Percentiles rank a stretch among this genome's conserved stretches.
These are phyloP conservation scores for Plectosphaerella sp. DNA, from an alignment of 2,329 filamentous ascomycete species.

Conservation along the genomic window DNA sequence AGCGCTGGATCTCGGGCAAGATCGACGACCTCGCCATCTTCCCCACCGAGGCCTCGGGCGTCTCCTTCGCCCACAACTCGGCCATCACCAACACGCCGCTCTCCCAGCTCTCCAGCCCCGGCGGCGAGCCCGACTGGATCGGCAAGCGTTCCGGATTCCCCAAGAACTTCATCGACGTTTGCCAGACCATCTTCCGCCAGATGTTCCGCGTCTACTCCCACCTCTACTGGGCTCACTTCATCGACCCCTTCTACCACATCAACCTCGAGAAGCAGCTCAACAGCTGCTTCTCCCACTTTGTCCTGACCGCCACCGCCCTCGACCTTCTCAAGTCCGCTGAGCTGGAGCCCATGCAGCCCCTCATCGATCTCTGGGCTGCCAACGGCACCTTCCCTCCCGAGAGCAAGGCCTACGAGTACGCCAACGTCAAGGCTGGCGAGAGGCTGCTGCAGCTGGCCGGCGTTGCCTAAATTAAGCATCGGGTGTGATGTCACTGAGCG, in stretches of 20 bases:
- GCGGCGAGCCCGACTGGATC: constrained; percentile 69
- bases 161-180: constrained; percentile 80
- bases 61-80: constrained; percentile 62
- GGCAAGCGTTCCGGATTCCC: constrained; percentile 93
- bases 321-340: constrained; percentile 85
- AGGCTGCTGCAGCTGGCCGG: constrained; percentile 47
- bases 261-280: constrained; percentile 79
- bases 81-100: constrained; percentile 55
- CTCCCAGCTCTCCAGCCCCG: constrained; percentile 55
- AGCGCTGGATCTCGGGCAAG: constrained; percentile 96
- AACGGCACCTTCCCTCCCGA: constrained; percentile 83
- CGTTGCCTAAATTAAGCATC: constrained; percentile 10
- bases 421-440: constrained; percentile 58
- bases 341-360: constrained; percentile 90
- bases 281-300: constrained; percentile 83
- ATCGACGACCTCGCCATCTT: constrained; percentile 88
- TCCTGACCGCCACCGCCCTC: constrained; percentile 73
- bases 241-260: constrained; percentile 78
- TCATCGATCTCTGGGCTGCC: constrained; percentile 87
- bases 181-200: constrained; percentile 91
- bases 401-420: constrained; percentile 62
- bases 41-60: constrained; percentile 73
- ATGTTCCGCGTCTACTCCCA: constrained; percentile 99
- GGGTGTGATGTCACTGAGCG: neutral
- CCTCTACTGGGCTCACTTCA: constrained; percentile 94